Conservation (phyloP, 352 stramenopile genomes). For the Phytophthora syringae region DNA sequence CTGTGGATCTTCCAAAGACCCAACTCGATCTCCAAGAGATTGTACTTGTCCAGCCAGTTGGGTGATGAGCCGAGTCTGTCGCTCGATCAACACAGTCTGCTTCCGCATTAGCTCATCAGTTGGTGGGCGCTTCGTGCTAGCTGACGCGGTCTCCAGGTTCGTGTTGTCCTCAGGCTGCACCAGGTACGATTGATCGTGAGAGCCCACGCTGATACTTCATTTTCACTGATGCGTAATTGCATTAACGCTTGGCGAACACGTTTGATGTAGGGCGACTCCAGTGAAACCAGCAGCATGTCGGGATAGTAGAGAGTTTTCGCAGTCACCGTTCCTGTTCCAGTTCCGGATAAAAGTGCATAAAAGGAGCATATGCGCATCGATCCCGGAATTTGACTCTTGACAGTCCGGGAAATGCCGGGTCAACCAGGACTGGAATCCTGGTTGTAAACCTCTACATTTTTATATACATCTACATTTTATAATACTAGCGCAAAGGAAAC, state of each 20-base stretch:
- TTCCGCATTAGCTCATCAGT: neutral
- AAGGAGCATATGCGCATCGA: too few relatives aligned
- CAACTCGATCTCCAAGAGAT: neutral
- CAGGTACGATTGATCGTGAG: neutral
- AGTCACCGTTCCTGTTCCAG: too few relatives aligned
- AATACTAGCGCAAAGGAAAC: too few relatives aligned
- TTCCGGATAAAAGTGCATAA: too few relatives aligned
- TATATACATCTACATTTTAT: too few relatives aligned
- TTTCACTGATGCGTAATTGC: neutral
- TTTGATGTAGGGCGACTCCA: slow-evolving; percentile 2
- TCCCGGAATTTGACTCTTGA: too few relatives aligned
- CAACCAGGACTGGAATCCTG: too few relatives aligned
- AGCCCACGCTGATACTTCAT: neutral
- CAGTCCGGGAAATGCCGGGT: too few relatives aligned
- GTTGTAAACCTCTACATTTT: too few relatives aligned
- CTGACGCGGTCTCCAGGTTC: neutral
- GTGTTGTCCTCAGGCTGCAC: neutral
- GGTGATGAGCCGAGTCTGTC: neutral
- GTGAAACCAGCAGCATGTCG: neutral
- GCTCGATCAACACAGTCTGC: neutral
- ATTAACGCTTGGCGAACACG: neutral
- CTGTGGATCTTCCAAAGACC: neutral
- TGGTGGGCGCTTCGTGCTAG: neutral
- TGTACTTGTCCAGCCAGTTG: neutral
- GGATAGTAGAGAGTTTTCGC: too few relatives aligned